These are phyloP conservation scores for Nemophila menziesii DNA, from an alignment of 257 asterid species.

Conservation along the genomic window DNA sequence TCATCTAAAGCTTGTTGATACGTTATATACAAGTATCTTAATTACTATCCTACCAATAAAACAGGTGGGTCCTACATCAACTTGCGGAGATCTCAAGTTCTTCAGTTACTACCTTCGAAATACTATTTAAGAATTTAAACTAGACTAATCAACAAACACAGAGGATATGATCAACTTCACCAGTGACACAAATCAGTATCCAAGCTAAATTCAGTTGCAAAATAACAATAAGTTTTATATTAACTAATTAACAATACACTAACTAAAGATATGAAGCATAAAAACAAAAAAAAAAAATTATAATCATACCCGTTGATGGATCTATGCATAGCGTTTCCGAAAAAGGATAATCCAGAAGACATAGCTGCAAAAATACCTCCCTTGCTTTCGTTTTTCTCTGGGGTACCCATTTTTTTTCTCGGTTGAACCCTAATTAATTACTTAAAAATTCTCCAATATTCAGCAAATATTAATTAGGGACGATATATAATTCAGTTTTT, in stretches of 20 bases:
- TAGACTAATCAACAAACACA: not conserved
- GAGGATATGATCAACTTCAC: not conserved
- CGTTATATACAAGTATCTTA: no score
- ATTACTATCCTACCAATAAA: no score
- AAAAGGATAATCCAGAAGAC: constrained; percentile 34
- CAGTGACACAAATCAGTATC: not conserved
- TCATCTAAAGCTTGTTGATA: no score
- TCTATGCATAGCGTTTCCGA: constrained; percentile 44
- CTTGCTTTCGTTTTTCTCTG: constrained; percentile 17
- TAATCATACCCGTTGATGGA: constrained; percentile 40
- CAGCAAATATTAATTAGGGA: not conserved
- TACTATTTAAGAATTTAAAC: no score
- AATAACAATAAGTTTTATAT: no score
- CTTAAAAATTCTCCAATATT: not conserved
- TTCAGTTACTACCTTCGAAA: no score
- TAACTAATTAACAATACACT: not conserved
- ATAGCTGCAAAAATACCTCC: constrained; percentile 55
- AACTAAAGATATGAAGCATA: not conserved
- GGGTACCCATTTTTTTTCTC: constrained; percentile 18
- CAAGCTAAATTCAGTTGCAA: not conserved
- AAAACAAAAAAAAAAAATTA: no score
- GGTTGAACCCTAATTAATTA: not conserved
- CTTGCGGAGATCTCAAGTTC: no score
- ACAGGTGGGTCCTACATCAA: no score
- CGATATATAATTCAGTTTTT: not conserved